A percentile compares a stretch with the other conserved stretches of the same genome.
Conservation (phyloP, 1,284 basidiomycete species). For the Caloboletus firmus region DNA sequence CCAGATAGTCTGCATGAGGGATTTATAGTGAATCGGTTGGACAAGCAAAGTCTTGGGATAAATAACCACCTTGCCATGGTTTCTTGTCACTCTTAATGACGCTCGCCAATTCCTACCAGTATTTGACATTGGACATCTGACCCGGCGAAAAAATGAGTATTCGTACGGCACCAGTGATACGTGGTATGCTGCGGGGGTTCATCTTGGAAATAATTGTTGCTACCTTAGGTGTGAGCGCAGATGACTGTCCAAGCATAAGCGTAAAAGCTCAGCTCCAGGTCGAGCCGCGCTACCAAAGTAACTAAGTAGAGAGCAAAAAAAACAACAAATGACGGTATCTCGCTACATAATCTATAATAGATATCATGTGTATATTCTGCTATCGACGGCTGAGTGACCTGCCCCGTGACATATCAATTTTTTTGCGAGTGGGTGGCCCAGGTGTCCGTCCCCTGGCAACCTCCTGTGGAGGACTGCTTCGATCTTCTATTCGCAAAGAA, state of each 20-base stretch:
- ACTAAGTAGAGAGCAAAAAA: background rate
- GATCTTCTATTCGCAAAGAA: slow-evolving; percentile 16
- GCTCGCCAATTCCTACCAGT: slow-evolving; percentile 58
- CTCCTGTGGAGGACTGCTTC: slow-evolving; percentile 10
- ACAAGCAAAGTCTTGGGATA: background rate
- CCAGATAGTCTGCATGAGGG: slow-evolving; percentile 52
- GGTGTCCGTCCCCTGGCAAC: slow-evolving; percentile 29
- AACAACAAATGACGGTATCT: slow-evolving; percentile 7
- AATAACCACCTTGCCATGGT: slow-evolving; percentile 41
- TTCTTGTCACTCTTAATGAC: slow-evolving; percentile 65
- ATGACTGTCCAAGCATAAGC: slow-evolving; percentile 11
- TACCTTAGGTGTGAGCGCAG: slow-evolving; percentile 4
- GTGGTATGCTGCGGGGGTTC: slow-evolving; percentile 20
- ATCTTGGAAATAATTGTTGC: slow-evolving; percentile 11
- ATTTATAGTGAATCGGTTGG: background rate
- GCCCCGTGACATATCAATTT: slow-evolving; percentile 18
- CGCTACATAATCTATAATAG: slow-evolving; percentile 10
- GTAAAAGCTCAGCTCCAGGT: background rate
- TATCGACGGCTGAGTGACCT: slow-evolving; percentile 29
- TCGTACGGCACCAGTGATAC: slow-evolving; percentile 28
- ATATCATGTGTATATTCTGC: slow-evolving; percentile 7
- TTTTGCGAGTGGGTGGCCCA: slow-evolving; percentile 25
- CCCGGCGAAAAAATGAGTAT: background rate
- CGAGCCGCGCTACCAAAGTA: background rate
- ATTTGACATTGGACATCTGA: slow-evolving; percentile 12